Evolutionary conservation across 257 asterid genomes (phyloP).

Genomic region (Solanum stenotomum): DNA sequence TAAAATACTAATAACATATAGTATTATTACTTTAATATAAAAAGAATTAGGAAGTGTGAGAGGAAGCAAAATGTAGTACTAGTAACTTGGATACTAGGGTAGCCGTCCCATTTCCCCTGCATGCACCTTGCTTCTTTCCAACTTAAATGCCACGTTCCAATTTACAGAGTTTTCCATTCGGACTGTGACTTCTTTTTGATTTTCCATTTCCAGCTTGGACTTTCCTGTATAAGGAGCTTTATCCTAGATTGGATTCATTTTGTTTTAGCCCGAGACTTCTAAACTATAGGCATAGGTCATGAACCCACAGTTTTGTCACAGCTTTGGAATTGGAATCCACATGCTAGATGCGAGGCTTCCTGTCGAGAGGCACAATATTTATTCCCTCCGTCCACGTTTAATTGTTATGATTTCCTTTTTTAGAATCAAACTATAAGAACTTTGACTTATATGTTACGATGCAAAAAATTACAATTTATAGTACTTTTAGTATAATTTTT

Average conservation of each 20-base stretch:
- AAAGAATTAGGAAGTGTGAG: not conserved
- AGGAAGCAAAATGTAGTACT: not conserved
- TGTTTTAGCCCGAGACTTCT: no score
- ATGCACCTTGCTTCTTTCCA: not conserved
- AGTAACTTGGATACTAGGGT: constrained; percentile 22
- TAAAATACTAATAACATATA: not conserved
- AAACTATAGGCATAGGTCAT: no score
- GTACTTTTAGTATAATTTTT: no score
- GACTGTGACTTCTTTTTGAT: no score
- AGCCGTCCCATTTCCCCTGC: constrained; percentile 1
- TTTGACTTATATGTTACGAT: fast-evolving
- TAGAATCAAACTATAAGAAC: fast-evolving
- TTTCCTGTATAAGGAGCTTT: no score
- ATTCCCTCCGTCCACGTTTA: fast-evolving
- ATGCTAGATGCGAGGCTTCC: no score
- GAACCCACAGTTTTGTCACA: no score
- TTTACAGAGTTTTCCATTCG: not conserved
- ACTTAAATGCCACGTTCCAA: not conserved
- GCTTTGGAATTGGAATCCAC: no score
- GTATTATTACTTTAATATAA: not conserved
- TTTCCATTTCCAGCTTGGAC: no score
- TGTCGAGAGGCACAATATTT: no score
- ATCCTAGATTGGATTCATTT: no score
- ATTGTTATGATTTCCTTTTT: fast-evolving
- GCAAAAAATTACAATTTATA: no score